Conservation (phyloP, 257 asterid genomes). For the Hygrophila difformis region DNA sequence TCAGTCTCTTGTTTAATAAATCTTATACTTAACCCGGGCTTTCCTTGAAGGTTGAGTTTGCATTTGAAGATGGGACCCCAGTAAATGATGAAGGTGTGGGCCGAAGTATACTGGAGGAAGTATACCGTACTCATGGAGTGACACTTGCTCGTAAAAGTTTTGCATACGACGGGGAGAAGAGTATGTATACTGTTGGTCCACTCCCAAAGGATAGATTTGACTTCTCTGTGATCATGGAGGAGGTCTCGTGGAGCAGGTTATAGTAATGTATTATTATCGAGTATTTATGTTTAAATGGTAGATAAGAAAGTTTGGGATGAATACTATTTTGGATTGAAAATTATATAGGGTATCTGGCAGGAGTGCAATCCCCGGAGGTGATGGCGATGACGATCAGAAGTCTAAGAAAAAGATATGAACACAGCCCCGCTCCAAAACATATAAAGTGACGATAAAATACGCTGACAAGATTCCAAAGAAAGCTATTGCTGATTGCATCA, state of each 20-base stretch:
- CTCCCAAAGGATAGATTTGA: conserved; percentile 53
- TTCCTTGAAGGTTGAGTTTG: conserved; percentile 40
- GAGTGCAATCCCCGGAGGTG: conserved; percentile 30
- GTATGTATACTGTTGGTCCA: conserved; percentile 58
- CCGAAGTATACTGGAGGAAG: conserved; percentile 38
- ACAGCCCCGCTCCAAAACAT: conserved; percentile 38
- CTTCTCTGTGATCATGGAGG: conserved; percentile 49
- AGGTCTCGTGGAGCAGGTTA: conserved; percentile 33
- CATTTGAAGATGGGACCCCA: conserved; percentile 48
- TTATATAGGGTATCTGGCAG: conserved; percentile 12
- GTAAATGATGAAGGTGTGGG: conserved; percentile 62
- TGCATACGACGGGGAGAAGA: conserved; percentile 72
- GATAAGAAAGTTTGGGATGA: too few relatives aligned
- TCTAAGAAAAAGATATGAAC: conserved; percentile 37
- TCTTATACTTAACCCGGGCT: too few relatives aligned
- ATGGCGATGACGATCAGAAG: conserved; percentile 30
- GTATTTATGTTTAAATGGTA: too few relatives aligned
- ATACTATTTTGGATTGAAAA: too few relatives aligned
- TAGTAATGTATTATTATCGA: too few relatives aligned
- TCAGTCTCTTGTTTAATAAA: too few relatives aligned
- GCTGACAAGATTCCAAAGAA: conserved; percentile 58
- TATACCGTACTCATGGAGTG: conserved; percentile 30
- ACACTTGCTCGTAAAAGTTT: conserved; percentile 41
- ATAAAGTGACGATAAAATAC: conserved; percentile 45
- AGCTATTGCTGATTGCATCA: conserved; percentile 42